A percentile compares a stretch with the other conserved stretches of the same genome.
phyloP scores from a whole-genome alignment of 2,329 filamentous ascomycete species.

The Neophaeococcomyces mojaviensis region DNA sequence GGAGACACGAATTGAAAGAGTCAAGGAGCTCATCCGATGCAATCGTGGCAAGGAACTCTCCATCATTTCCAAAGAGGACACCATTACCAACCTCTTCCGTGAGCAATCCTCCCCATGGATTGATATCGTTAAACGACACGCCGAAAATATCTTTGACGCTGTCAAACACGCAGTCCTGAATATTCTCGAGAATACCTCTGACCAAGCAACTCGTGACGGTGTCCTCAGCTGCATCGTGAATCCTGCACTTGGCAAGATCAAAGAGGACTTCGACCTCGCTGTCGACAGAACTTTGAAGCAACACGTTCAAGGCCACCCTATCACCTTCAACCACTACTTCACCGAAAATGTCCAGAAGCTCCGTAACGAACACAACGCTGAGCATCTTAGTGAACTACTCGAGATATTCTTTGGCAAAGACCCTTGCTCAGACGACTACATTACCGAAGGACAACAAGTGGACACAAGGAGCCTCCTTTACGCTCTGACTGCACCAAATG shows the following conservation, averaged over 20 bases:
- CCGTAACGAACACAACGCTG: constrained; percentile 9
- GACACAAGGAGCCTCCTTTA: background rate
- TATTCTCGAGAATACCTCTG: constrained; percentile 6
- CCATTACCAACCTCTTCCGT: background rate
- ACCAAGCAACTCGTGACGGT: background rate
- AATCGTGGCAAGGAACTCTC: constrained; percentile 12
- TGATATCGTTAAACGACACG: background rate
- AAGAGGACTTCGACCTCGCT: constrained; percentile 21
- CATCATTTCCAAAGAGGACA: background rate
- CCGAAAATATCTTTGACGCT: background rate
- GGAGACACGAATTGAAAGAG: constrained; percentile 8
- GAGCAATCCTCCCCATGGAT: constrained; percentile 5
- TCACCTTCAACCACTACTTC: constrained; percentile 34
- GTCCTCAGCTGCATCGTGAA: background rate
- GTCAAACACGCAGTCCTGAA: constrained; percentile 5
- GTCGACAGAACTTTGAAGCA: constrained; percentile 39
- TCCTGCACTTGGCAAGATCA: constrained; percentile 4
- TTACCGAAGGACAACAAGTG: background rate
- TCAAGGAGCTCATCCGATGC: constrained; percentile 12
- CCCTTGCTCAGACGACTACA: background rate
- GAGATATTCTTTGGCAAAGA: constrained; percentile 5
- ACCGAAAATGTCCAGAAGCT: constrained; percentile 28
- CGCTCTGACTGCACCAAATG: constrained; percentile 12
- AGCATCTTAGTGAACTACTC: background rate
- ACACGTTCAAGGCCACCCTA: constrained; percentile 33